phyloP scores from a whole-genome alignment of 148 eudicot species.

The Rhododendron ovatum region DNA sequence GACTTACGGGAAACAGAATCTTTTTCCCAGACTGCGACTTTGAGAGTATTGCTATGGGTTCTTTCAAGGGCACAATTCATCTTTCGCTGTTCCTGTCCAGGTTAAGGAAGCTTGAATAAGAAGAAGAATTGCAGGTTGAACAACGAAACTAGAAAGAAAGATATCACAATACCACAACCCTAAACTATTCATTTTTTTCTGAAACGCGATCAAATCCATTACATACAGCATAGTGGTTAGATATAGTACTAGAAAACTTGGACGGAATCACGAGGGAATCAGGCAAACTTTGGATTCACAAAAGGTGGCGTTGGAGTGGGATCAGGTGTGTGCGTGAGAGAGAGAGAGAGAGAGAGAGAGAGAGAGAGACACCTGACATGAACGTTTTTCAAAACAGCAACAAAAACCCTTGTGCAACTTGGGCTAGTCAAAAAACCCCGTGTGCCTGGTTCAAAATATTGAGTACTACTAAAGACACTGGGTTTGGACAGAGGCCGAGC shows the following conservation, averaged over 20 bases:
- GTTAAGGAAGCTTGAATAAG: background rate
- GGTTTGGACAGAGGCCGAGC: too few relatives aligned
- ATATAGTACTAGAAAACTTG: background rate
- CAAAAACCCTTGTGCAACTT: background rate
- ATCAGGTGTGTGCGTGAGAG: background rate
- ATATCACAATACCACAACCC: background rate
- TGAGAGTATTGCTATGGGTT: background rate
- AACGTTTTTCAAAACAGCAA: background rate
- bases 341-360: background rate
- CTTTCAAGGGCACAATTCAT: conserved; percentile 14
- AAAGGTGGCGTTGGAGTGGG: background rate
- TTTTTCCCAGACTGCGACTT: background rate
- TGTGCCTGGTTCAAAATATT: too few relatives aligned
- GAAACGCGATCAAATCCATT: background rate
- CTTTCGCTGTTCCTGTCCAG: conserved; percentile 3
- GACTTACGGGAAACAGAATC: background rate
- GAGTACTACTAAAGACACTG: too few relatives aligned
- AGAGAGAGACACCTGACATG: background rate
- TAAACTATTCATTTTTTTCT: background rate
- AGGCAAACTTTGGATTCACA: background rate
- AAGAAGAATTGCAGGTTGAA: background rate
- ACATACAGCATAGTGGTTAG: too few relatives aligned
- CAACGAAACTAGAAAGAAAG: background rate
- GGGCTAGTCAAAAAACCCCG: too few relatives aligned
- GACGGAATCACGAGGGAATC: background rate